Evolutionary conservation across 306 rosid genomes (phyloP).

Genomic region (Argentina anserina): DNA sequence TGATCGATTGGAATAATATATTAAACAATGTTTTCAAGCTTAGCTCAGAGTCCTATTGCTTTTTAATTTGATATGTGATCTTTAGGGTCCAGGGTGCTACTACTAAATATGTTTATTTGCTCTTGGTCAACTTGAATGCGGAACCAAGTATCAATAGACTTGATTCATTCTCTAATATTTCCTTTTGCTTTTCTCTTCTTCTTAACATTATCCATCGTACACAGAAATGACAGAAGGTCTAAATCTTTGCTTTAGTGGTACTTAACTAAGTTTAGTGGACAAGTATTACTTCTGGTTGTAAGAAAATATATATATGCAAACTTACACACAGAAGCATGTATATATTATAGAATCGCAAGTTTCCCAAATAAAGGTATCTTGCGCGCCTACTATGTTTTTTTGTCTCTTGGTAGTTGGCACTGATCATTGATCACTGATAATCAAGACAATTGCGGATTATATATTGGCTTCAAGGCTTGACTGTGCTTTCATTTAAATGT

Average conservation of each 20-base stretch:
- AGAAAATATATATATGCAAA: not conserved
- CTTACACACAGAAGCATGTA: not conserved
- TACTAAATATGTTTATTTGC: not conserved
- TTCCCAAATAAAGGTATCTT: not conserved
- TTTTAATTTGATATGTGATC: not conserved
- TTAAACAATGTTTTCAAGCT: not conserved
- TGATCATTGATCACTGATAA: not conserved
- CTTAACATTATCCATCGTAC: not conserved
- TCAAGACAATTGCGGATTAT: not conserved
- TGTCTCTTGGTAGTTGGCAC: not conserved
- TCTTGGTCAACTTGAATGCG: not conserved
- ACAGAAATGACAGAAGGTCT: not conserved
- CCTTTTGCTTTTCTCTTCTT: not conserved
- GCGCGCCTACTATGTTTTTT: not conserved
- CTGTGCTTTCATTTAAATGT: conserved; percentile 19
- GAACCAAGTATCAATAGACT: not conserved
- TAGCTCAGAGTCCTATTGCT: not conserved
- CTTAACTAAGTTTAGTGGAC: not conserved
- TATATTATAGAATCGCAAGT: not conserved
- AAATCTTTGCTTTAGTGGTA: not conserved
- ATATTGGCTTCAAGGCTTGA: not conserved
- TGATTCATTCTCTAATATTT: no score
- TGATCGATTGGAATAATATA: not conserved
- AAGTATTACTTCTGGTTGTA: not conserved
- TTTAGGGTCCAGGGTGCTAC: not conserved